Base-by-base conservation (phyloP, 805 yeast species). In the Lipomyces oligophaga region DNA sequence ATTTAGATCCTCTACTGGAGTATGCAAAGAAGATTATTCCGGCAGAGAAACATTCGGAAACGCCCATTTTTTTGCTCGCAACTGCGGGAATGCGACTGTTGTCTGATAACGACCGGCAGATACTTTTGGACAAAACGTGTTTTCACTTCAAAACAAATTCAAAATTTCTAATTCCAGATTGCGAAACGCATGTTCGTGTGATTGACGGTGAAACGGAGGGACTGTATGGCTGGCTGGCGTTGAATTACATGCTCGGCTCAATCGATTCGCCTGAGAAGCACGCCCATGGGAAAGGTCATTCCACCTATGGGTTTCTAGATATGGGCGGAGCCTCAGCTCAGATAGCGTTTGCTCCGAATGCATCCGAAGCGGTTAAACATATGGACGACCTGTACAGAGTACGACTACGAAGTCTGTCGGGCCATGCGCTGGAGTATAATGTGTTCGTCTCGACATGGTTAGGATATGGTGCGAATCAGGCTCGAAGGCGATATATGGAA, bases 291-390 rank as follows among this genome's bases (percentile, higher is more conserved):
- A 42, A 45, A 5, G 56, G 38, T 3, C 83, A 76, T 58, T 66
- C 66, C n/a, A 80, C 95, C 0, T 81, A 76, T 55, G 98, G 98
- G 3, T 90, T 93, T 59, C 83, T 93, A 90, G 98, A 93, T 65
- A 93, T 93, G 98, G 98, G 98, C 13, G 98, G 98, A 11, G 98
- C 98, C 0, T 87, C 96, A 1, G 87, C 96, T 0, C 98, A 93
- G 62, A 78, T 93, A 19, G 95, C 97, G 6, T 93, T 89, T 73
- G 88, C 85, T 6, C 97, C 97, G 0, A 73, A 75, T 33, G 53
- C 60, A 3, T 70, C 74, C n/a, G 88, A 86, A 51, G 65, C 83
- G 5, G 66, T 63, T 21, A 75, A 74, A 52, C 95, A 87, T 63
- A 63, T 67, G 34, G 89, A 89, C 43, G 95, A 88, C 63, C 73